Conservation (phyloP, 2,329 filamentous ascomycete species). For the Sarocladiaceae sp. region DNA sequence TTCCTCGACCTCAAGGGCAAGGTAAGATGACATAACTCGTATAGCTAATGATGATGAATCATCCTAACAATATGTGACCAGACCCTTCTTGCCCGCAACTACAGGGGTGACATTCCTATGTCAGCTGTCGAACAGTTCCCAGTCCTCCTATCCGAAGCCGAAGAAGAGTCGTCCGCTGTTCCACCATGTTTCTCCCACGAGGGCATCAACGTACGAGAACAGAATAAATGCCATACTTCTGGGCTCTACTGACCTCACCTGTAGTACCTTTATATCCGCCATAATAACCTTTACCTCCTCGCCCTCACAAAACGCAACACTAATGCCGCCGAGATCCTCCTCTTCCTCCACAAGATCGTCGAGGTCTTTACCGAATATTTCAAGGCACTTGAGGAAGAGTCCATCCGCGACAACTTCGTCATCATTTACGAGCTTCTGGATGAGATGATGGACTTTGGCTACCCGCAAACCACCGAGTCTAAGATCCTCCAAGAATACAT, state of each 20-base stretch:
- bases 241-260: neutral
- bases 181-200: slow-evolving; percentile 98
- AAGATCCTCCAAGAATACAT: slow-evolving; percentile 99
- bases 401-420: slow-evolving; percentile 98
- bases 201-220: slow-evolving; percentile 87
- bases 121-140: slow-evolving; percentile 98
- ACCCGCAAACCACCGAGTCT: slow-evolving; percentile 95
- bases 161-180: slow-evolving; percentile 97
- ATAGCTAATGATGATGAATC: neutral
- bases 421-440: slow-evolving; percentile 98
- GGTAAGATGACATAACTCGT: slow-evolving; percentile 41
- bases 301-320: slow-evolving; percentile 98
- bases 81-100: slow-evolving; percentile 98
- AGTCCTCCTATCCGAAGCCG: slow-evolving; percentile 89
- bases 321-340: slow-evolving; percentile 95
- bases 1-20: slow-evolving; percentile 99
- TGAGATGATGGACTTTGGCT: slow-evolving; percentile 99
- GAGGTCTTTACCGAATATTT: slow-evolving; percentile 99
- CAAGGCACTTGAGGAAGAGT: slow-evolving; percentile 97
- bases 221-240: slow-evolving; percentile 18
- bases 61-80: slow-evolving; percentile 31
- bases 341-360: slow-evolving; percentile 97
- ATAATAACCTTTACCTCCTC: slow-evolving; percentile 98
- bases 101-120: slow-evolving; percentile 98
- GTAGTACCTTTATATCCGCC: slow-evolving; percentile 96